Evolutionary conservation across 2,329 filamentous ascomycete species (phyloP), one percentile per base, ranked within the genome.

Genomic region (Didymella segeticola): DNA sequence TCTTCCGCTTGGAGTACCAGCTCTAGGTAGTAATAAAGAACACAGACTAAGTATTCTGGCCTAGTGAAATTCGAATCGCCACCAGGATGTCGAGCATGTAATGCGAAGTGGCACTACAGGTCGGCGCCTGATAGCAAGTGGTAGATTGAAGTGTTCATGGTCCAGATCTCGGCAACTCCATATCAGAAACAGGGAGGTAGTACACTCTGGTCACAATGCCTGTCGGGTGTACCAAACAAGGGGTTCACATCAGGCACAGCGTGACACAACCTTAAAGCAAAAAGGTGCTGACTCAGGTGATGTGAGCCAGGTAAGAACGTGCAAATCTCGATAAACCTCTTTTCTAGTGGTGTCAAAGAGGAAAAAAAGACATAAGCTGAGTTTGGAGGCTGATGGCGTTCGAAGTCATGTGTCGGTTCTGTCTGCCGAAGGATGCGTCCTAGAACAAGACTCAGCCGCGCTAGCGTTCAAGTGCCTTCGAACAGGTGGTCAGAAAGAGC

Each of bases 401-500:
- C 34, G 33, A 20, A 50, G 52, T 50, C 52, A 56, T 43, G 46
- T 47, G 46, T 56, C 52, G 47, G 52, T 39, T 41, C 10, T 45
- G 45, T 12, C 26, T 50, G 36, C 52, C 47, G 42, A 43, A 49
- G 17, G 17, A 10, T 43, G 33, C 10, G 29, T 49, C 31, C 31
- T 30, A 48, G 45, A 33, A 49, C 39, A 45, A 30, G 22, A 25
- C 33, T 55, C 34, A 50, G 46, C 52, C 41, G 46, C 52, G 46
- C 52, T 55, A 46, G 17, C 26, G 15, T 10, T n/a, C 27, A 19
- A 25, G 7, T n/a, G 1, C 22, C 22, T 39, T 54, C 27, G 52
- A 47, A 45, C 46, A 50, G 52, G 47, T 56, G 52, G 52, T 56
- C 52, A 56, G 47, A 47, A 46, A 37, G 30, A 29, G 47, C 20